Conservation (phyloP, 1,284 basidiomycete species). For the Cryptococcus hybrid region DNA sequence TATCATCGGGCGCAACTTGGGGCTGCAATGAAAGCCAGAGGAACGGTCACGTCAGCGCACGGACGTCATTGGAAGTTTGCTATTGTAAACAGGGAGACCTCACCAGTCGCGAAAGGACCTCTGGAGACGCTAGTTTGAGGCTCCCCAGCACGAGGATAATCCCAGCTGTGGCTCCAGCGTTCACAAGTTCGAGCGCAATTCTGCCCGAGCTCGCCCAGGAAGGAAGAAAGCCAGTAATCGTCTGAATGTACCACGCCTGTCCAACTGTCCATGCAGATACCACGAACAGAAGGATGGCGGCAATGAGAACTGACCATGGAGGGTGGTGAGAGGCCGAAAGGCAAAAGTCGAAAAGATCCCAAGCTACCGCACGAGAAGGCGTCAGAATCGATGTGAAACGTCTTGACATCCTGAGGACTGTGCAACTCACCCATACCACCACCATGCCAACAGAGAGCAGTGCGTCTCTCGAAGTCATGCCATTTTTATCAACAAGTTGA, state of each 20-base stretch:
- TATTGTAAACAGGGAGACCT: slow-evolving; percentile 5
- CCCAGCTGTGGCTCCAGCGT: slow-evolving; percentile 19
- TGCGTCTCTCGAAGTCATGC: slow-evolving; percentile 13
- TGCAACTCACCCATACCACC: slow-evolving; percentile 40
- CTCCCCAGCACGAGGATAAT: slow-evolving; percentile 23
- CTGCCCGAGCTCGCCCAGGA: slow-evolving; percentile 27
- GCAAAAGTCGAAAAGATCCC: slow-evolving; percentile 29
- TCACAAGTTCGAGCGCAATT: slow-evolving; percentile 28
- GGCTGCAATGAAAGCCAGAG: slow-evolving; percentile 6
- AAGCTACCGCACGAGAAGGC: slow-evolving; percentile 19
- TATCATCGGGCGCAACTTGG: slow-evolving; percentile 58
- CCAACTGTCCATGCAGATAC: slow-evolving; percentile 26
- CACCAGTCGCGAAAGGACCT: slow-evolving; percentile 31
- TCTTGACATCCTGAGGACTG: neutral
- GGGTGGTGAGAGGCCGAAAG: slow-evolving; percentile 34
- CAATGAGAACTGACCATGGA: slow-evolving; percentile 31
- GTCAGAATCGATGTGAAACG: too few relatives aligned
- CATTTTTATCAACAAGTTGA: slow-evolving; percentile 8
- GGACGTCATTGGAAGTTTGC: neutral
- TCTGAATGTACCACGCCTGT: slow-evolving; percentile 24
- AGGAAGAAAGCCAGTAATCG: slow-evolving; percentile 23
- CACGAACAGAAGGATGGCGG: slow-evolving; percentile 28
- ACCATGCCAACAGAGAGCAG: slow-evolving; percentile 32
- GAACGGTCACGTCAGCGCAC: neutral
- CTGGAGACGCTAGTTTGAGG: slow-evolving; percentile 36